Percentiles rank a stretch among this genome's conserved stretches.
Evolutionary conservation across 2,329 filamentous ascomycete species (phyloP).

Genomic region (Hymenoscyphus fructigenus): DNA sequence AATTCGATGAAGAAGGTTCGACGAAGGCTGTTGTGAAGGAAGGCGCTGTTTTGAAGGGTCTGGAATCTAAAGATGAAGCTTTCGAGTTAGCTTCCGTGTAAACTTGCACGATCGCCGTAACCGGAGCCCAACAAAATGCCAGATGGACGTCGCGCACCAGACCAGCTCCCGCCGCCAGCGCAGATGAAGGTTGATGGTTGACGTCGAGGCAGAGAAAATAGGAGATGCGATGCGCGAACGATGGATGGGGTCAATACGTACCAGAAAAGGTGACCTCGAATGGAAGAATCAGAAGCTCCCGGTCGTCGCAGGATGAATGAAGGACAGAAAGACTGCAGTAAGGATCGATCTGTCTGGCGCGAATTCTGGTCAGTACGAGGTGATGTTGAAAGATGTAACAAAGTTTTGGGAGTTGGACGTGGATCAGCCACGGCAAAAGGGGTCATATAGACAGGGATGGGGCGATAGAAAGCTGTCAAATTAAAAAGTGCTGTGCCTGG

Average conservation of each 20-base stretch:
- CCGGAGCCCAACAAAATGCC: background rate
- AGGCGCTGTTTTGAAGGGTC: constrained; percentile 25
- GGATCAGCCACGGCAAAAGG: constrained; percentile 29
- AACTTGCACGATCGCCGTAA: constrained; percentile 4
- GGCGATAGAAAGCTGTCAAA: constrained; percentile 26
- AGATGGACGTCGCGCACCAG: background rate
- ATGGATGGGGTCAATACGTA: constrained; percentile 30
- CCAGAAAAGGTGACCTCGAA: constrained; percentile 26
- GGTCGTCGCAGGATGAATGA: constrained; percentile 21
- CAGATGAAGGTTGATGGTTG: background rate
- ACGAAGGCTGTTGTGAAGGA: constrained; percentile 31
- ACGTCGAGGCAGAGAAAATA: constrained; percentile 8
- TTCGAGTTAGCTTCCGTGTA: constrained; percentile 27
- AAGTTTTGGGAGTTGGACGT: constrained; percentile 25
- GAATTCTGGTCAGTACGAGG: constrained; percentile 21
- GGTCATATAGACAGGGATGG: constrained; percentile 32
- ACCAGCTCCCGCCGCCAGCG: background rate
- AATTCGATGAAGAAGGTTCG: constrained; percentile 33
- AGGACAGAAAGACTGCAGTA: constrained; percentile 9
- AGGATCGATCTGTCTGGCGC: constrained; percentile 25
- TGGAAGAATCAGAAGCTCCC: constrained; percentile 11
- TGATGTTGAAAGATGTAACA: constrained; percentile 23
- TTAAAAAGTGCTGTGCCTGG: constrained; percentile 19
- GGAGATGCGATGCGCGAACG: constrained; percentile 22
- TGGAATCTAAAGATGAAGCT: constrained; percentile 15